Percentiles rank a stretch among this genome's conserved stretches.
These are phyloP conservation scores for Penicillium crystallinum DNA, from an alignment of 495 filamentous ascomycete genomes.

Conservation along the genomic window DNA sequence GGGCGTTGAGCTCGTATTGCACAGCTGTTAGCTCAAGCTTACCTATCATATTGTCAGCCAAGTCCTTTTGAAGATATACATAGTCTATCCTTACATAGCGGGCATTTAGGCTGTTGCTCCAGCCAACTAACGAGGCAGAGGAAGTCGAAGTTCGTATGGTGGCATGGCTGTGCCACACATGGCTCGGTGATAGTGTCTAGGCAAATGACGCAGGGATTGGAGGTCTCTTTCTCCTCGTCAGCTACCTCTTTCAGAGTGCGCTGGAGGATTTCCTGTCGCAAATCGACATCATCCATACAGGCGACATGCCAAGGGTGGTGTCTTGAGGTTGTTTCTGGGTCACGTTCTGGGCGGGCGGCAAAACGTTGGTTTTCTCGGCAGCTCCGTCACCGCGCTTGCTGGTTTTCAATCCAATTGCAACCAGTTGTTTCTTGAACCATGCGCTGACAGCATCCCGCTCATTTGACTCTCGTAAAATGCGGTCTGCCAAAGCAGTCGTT, in stretches of 20 bases:
- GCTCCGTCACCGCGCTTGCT: background rate
- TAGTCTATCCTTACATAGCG: conserved; percentile 54
- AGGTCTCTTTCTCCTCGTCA: conserved; percentile 26
- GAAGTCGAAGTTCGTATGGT: conserved; percentile 78
- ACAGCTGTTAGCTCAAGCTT: conserved; percentile 65
- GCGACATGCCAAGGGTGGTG: background rate
- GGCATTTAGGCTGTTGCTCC: conserved; percentile 66
- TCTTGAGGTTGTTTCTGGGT: background rate
- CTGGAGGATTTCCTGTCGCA: conserved; percentile 41
- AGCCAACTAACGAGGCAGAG: conserved; percentile 81
- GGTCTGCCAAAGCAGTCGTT: conserved; percentile 40
- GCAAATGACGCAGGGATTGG: conserved; percentile 56
- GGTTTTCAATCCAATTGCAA: background rate
- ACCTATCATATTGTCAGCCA: conserved; percentile 29
- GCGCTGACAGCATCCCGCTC: background rate
- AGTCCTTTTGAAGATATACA: background rate
- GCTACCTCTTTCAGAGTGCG: conserved; percentile 41
- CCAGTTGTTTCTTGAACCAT: background rate
- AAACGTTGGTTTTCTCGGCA: conserved; percentile 1
- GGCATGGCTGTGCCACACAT: conserved; percentile 67
- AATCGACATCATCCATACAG: conserved; percentile 39
- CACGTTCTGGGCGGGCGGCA: conserved; percentile 9
- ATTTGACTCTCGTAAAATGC: conserved; percentile 15
- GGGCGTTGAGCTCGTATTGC: conserved; percentile 54
- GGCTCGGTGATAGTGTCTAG: conserved; percentile 68